These are phyloP conservation scores for Sphagnum magellanicum DNA, from an alignment of 228 moss, liverwort and hornwort species.

Conservation along the genomic window DNA sequence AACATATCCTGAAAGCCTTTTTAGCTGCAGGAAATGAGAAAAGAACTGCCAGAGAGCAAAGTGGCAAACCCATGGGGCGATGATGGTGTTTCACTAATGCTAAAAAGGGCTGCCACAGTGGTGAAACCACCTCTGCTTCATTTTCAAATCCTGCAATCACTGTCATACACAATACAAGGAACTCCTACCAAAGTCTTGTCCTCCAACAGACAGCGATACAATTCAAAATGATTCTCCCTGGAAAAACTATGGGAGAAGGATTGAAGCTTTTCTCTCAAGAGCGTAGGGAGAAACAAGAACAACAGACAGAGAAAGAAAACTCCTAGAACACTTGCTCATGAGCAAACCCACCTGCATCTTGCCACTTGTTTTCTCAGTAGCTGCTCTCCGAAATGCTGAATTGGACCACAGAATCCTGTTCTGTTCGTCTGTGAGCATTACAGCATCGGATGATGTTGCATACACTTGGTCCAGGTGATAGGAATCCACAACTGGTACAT, in stretches of 20 bases:
- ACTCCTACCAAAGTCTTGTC: no score
- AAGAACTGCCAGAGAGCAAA: no score
- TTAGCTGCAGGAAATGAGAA: no score
- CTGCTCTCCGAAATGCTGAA: slow-evolving; percentile 44
- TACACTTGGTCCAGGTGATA: slow-evolving; percentile 59
- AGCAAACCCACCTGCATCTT: slow-evolving; percentile 8
- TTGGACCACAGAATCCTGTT: slow-evolving; percentile 62
- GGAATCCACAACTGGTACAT: slow-evolving; percentile 24
- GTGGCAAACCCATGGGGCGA: no score
- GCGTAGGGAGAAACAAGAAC: background rate
- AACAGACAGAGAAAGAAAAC: background rate
- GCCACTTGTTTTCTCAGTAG: slow-evolving; percentile 46
- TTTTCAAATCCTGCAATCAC: no score
- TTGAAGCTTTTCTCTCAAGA: background rate
- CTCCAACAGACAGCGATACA: no score
- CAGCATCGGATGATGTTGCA: slow-evolving; percentile 51
- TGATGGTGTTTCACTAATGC: no score
- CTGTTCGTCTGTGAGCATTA: slow-evolving; percentile 55
- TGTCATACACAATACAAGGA: no score
- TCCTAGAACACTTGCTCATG: background rate
- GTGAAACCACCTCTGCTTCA: no score
- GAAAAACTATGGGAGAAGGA: background rate
- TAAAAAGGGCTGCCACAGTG: no score
- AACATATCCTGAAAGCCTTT: no score
- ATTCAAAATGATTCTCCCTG: background rate